Conservation (phyloP, 2,329 filamentous ascomycete species). For the Aspergillus piperis region DNA sequence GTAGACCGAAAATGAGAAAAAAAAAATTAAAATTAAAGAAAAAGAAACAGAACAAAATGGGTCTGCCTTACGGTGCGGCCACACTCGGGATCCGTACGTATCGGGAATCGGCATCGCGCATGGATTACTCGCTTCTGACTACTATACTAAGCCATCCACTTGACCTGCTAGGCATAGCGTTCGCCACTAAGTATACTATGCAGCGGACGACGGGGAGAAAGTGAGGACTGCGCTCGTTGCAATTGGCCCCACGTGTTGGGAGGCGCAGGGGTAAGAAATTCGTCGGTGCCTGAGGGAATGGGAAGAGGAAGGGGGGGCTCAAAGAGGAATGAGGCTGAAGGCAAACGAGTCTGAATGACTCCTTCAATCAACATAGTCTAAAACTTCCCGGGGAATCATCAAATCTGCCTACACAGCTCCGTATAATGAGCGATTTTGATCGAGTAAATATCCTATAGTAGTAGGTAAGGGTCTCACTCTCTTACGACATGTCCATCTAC, state of each 20-base stretch:
- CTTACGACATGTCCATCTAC: not conserved
- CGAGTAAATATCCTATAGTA: not conserved
- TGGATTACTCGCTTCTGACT: not conserved
- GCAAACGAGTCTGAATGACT: not conserved
- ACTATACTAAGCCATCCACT: not conserved
- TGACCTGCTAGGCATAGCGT: not conserved
- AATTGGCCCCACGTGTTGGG: conserved; percentile 17
- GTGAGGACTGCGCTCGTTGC: conserved; percentile 11
- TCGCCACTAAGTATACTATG: not conserved
- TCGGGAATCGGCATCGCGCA: not conserved
- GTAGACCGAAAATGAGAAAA: too few relatives aligned
- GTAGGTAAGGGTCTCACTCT: not conserved
- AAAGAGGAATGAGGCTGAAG: not conserved
- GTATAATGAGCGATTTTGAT: not conserved
- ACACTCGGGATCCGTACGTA: not conserved
- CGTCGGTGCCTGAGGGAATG: not conserved
- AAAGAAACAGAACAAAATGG: not conserved
- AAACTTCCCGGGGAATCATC: not conserved
- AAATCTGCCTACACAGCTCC: not conserved
- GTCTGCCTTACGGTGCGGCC: not conserved
- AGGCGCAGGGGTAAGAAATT: conserved; percentile 10
- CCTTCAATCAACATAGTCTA: not conserved
- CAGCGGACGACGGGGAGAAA: not conserved
- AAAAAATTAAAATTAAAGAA: too few relatives aligned
- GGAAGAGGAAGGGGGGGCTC: not conserved